Percentiles rank a stretch among this genome's conserved stretches.
Evolutionary conservation across 2,329 filamentous ascomycete genomes (phyloP).

Genomic region (Pseudogymnoascus sp.): DNA sequence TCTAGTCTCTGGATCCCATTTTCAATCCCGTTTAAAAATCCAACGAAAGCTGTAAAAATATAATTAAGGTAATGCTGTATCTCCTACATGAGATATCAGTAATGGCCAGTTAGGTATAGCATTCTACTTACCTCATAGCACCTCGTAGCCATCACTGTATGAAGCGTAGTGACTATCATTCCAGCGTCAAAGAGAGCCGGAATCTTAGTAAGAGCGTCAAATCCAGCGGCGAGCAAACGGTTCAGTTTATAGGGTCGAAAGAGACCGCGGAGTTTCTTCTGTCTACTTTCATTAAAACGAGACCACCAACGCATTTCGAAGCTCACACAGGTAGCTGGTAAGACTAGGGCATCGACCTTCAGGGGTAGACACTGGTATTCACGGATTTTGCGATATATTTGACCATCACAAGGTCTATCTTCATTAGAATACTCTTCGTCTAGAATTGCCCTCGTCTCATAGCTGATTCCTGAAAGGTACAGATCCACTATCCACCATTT

Average conservation of each 20-base stretch:
- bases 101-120: neutral
- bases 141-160: slow-evolving; percentile 15
- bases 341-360: neutral
- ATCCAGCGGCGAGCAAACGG: slow-evolving; percentile 13
- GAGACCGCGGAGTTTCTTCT: slow-evolving; percentile 15
- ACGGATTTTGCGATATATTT: slow-evolving; percentile 8
- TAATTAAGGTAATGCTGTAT: neutral
- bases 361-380: neutral
- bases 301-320: slow-evolving; percentile 17
- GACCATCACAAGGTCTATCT: neutral
- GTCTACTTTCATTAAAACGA: slow-evolving; percentile 12
- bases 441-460: neutral
- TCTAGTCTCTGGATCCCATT: slow-evolving; percentile 16
- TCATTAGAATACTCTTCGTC: neutral
- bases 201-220: slow-evolving; percentile 15
- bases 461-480: slow-evolving; percentile 17
- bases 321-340: neutral
- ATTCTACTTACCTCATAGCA: too few species aligned
- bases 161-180: slow-evolving; percentile 17
- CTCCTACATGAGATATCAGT: neutral
- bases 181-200: slow-evolving; percentile 15
- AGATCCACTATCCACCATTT: slow-evolving; percentile 21
- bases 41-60: slow-evolving; percentile 10
- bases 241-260: neutral
- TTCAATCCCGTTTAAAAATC: slow-evolving; percentile 5